Percentiles rank a stretch among this genome's conserved stretches.
phyloP scores from a whole-genome alignment of 768 basidiomycete species.

The Termitomyces sp. region DNA sequence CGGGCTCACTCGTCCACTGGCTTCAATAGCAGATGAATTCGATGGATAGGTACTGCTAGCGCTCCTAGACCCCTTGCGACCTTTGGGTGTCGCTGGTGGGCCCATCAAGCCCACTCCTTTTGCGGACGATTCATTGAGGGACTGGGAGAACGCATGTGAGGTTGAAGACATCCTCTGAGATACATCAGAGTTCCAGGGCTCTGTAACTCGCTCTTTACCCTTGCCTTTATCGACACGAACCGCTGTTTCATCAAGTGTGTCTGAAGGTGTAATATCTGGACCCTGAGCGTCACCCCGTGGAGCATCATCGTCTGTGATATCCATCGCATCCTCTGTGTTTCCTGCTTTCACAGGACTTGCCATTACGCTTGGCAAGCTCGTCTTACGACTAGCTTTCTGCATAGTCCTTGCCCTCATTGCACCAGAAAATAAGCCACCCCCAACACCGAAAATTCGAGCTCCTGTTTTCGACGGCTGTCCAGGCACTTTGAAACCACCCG shows the following conservation, averaged over 20 bases:
- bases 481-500: slow-evolving; percentile 7
- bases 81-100: slow-evolving; percentile 43
- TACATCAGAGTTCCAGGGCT: slow-evolving; percentile 31
- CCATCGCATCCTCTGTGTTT: slow-evolving; percentile 12
- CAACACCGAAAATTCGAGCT: slow-evolving; percentile 18
- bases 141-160: slow-evolving; percentile 59
- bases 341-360: slow-evolving; percentile 48
- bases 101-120: slow-evolving; percentile 36
- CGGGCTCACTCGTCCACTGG: slow-evolving; percentile 5
- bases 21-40: not conserved
- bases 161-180: slow-evolving; percentile 57
- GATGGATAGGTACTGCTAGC: slow-evolving; percentile 34
- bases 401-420: slow-evolving; percentile 25
- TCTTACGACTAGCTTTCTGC: slow-evolving; percentile 43
- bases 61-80: slow-evolving; percentile 32
- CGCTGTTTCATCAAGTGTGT: not conserved
- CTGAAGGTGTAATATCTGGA: slow-evolving; percentile 9
- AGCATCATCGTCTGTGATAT: slow-evolving; percentile 15
- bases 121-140: slow-evolving; percentile 47
- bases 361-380: slow-evolving; percentile 42
- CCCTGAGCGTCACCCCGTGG: not conserved
- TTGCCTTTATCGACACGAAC: slow-evolving; percentile 24
- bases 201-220: slow-evolving; percentile 25
- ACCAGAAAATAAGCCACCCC: slow-evolving; percentile 10
- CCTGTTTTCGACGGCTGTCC: slow-evolving; percentile 6